Conservation (phyloP, 352 stramenopile genomes). For the Phytophthora citricola region DNA sequence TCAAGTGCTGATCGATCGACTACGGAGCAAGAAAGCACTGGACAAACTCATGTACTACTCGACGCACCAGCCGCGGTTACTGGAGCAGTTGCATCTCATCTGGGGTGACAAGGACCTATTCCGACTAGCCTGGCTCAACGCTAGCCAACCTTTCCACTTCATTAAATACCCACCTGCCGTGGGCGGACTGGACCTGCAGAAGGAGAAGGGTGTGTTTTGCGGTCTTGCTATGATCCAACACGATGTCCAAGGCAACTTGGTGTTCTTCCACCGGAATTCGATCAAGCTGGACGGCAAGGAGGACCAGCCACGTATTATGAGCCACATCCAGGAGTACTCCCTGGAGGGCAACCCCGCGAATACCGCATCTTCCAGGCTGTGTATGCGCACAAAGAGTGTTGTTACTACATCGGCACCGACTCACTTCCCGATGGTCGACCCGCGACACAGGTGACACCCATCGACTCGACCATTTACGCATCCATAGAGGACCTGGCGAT, state of each 20-base stretch:
- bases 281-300: conserved; percentile 82
- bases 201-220: conserved; percentile 82
- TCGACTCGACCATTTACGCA: conserved; percentile 79
- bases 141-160: conserved; percentile 81
- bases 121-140: conserved; percentile 81
- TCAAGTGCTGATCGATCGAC: conserved; percentile 84
- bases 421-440: conserved; percentile 62
- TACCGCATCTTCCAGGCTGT: conserved; percentile 88
- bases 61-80: conserved; percentile 67
- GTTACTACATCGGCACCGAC: conserved; percentile 87
- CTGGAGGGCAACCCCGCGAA: conserved; percentile 66
- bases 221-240: conserved; percentile 89
- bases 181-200: conserved; percentile 69
- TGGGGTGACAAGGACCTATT: conserved; percentile 92
- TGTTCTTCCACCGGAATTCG: conserved; percentile 90
- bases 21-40: conserved; percentile 75
- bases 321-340: conserved; percentile 85
- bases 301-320: conserved; percentile 79
- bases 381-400: conserved; percentile 84
- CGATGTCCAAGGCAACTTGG: conserved; percentile 80
- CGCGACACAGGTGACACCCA: conserved; percentile 72
- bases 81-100: conserved; percentile 81
- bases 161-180: conserved; percentile 75
- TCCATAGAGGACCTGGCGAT: conserved; percentile 81
- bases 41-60: conserved; percentile 91